These are phyloP conservation scores for Kodamaea arcana DNA, from an alignment of 1,139 yeast genomes.

Conservation along the genomic window DNA sequence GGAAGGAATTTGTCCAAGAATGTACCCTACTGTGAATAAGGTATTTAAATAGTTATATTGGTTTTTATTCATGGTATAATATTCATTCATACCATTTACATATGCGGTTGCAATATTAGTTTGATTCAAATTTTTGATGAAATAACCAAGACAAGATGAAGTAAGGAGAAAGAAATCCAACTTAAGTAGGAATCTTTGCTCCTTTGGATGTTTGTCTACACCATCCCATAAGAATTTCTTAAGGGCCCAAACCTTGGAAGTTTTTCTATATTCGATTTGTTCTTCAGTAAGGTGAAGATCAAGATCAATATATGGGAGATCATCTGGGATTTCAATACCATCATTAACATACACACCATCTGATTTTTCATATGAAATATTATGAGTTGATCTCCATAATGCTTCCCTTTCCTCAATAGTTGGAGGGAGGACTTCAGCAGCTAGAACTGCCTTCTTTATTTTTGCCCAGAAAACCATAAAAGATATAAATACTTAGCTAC, in stretches of 20 bases:
- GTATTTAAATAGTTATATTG: conserved; percentile 52
- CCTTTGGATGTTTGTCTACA: conserved; percentile 38
- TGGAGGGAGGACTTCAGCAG: background rate
- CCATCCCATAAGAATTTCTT: conserved; percentile 46
- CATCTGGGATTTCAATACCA: conserved; percentile 1
- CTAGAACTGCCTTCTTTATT: background rate
- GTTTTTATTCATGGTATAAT: conserved; percentile 46
- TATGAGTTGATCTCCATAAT: background rate
- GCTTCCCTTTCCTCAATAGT: background rate
- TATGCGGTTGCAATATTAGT: conserved; percentile 50
- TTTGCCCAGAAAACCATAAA: too few species aligned
- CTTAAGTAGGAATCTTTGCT: conserved; percentile 18
- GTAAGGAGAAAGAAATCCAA: conserved; percentile 18
- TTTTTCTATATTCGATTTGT: conserved; percentile 21
- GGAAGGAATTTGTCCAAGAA: conserved; percentile 57
- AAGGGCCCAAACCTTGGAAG: conserved; percentile 22
- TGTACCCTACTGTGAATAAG: conserved; percentile 56
- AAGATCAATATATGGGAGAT: conserved; percentile 27
- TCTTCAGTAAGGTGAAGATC: conserved; percentile 26
- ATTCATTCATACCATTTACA: conserved; percentile 61
- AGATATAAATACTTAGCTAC: too few species aligned
- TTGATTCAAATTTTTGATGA: conserved; percentile 38
- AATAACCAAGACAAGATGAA: conserved; percentile 21
- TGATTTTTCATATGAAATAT: background rate
- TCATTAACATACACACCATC: background rate